Evolutionary conservation across 331 rosid species (phyloP), one percentile per base, ranked within the genome.

Genomic region (Malus hybrid): DNA sequence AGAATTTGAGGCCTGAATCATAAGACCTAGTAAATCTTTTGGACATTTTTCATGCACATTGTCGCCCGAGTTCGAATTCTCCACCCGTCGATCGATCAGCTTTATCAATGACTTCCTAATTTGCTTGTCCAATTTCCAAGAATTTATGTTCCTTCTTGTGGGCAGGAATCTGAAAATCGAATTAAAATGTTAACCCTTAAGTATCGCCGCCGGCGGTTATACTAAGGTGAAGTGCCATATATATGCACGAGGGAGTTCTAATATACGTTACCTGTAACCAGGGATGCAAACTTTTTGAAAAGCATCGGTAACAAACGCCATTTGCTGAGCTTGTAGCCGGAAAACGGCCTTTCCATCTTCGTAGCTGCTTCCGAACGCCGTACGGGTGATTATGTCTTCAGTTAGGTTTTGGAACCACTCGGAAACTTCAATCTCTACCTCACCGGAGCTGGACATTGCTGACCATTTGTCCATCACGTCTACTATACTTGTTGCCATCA

Each of bases 241-340:
- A 39, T 2, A 36, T 36, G 44, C 44, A 9, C 44, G 1, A 36
- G 44, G 44, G 46, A 39, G 46, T 39, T 39, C 3, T 39, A 39
- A 36, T 8, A 36, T 36, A 39, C 18, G 16, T 20, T 52, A 63
- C 99, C 99, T 88, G 69, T 90, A 92, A 20, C 99, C 97, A 1
- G 99, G 99, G 76, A 95, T 86, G 89, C 87, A 89, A 4, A 92
- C 93, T 82, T 89, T 92, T 42, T 92, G 98, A 33, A 92, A 95
- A 14, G 92, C 96, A 72, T 95, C 90, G 1, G 97, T 90, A 1
- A 97, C 99, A 22, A 92, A 79, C 33, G 80, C 54, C 97, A 92
- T 91, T 81, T 92, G 99, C 48, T 95, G 87, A 1, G 88, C 79
- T 86, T 95, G 99, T 16, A 95, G 80, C 5, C 81, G 71, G 77